Evolutionary conservation across 108 stramenopile species (phyloP).

Genomic region (Cyclotella atomus): DNA sequence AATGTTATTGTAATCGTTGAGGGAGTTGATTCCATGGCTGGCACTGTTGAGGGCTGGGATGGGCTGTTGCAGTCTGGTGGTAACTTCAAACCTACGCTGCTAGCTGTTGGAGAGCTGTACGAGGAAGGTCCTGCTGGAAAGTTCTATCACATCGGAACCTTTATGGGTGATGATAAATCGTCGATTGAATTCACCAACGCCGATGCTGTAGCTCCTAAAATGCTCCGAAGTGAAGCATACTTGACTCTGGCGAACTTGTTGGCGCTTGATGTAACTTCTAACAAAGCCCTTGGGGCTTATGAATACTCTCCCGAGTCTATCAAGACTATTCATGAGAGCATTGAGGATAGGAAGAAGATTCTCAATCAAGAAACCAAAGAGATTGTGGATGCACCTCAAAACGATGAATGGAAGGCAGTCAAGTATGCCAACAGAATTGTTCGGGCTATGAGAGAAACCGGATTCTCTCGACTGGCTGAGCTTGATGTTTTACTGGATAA

Average conservation of each 20-base stretch:
- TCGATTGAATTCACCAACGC: slow-evolving; percentile 13
- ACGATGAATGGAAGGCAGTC: slow-evolving; percentile 36
- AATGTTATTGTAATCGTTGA: slow-evolving; percentile 73
- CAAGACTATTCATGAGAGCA: slow-evolving; percentile 6
- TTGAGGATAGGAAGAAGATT: slow-evolving; percentile 15
- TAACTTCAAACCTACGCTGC: slow-evolving; percentile 59
- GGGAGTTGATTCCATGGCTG: slow-evolving; percentile 35
- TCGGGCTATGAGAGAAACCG: slow-evolving; percentile 72
- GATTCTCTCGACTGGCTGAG: slow-evolving; percentile 76
- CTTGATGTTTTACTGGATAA: slow-evolving; percentile 75
- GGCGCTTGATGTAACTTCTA: slow-evolving; percentile 58
- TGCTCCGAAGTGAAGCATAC: slow-evolving; percentile 64
- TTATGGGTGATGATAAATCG: slow-evolving; percentile 1
- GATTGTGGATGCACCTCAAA: not conserved
- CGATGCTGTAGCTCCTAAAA: slow-evolving; percentile 35
- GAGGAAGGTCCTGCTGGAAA: slow-evolving; percentile 61
- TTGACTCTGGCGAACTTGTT: slow-evolving; percentile 72
- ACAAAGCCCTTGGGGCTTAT: slow-evolving; percentile 43
- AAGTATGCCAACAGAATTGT: slow-evolving; percentile 54
- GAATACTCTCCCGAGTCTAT: slow-evolving; percentile 17
- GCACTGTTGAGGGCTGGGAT: slow-evolving; percentile 40
- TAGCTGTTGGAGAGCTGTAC: slow-evolving; percentile 65
- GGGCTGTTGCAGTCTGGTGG: slow-evolving; percentile 33
- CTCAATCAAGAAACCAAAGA: slow-evolving; percentile 21
- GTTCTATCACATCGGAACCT: slow-evolving; percentile 59